Base-by-base conservation (phyloP, 2,329 filamentous ascomycete genomes). In the Fusarium denticulatum region DNA sequence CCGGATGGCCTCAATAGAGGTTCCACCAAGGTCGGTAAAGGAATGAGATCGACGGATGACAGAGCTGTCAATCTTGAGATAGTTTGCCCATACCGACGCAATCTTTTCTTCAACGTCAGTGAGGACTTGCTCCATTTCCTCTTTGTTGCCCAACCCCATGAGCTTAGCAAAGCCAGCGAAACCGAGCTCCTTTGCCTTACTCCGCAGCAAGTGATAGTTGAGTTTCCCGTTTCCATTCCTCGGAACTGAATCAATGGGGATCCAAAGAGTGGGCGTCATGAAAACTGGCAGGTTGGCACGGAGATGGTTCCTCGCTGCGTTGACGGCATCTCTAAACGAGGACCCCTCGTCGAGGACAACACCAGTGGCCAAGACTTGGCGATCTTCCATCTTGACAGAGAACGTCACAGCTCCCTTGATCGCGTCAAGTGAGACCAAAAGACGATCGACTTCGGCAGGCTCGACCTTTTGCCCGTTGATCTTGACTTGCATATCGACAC, bases 201-300 rank as follows among this genome's bases (percentile, higher is more conserved):
- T 16, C 9, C 64, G 43, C 3, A 71, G 30, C 26, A 11, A 53
- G n/a, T 60, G 62, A 11, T 62, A 65, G 40, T 75, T 60, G n/a
- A 76, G 67, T 55, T 80, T 80, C 20, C 76, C 77, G 15, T 78
- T 79, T 7, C 62, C 56, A 37, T 74, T 80, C 12, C 70, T 66
- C 0, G 78, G 78, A 6, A 80, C 60, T 1, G 69, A 64, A 2
- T 71, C 40, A 5, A 75, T 49, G 0, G 71, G 70, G 3, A 79
- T 34, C 75, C 77, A 79, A 30, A 76, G 70, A 9, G 42, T 64
- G 0, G 78, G 78, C 5, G 79, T 64, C 77, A 79, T 79, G 57
- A 77, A 78, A 7, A 59, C 43, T 22, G 77, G 76, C 10, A 80
- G 50, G 12, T 53, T 42, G 2, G 18, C 24, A 5, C 55, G 46